Evolutionary conservation across 2,329 filamentous ascomycete genomes (phyloP).

Genomic region (Microdochium trichocladiopsis): DNA sequence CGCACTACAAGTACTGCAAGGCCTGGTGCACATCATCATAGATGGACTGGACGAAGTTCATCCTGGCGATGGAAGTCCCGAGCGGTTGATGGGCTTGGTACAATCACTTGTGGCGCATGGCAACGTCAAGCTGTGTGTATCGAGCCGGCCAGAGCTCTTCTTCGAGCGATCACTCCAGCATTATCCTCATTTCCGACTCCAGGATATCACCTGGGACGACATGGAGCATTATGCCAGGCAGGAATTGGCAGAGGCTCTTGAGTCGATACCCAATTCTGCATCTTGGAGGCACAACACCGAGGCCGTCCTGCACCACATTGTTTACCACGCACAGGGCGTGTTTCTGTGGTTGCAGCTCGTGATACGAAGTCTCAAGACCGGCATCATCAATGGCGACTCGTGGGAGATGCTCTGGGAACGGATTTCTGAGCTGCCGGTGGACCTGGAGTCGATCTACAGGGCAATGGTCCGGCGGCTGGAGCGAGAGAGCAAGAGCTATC

Average conservation of each 20-base stretch:
- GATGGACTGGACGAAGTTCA: not conserved
- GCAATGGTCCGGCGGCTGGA: not conserved
- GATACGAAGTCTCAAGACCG: not conserved
- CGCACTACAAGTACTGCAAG: not conserved
- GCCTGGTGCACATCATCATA: not conserved
- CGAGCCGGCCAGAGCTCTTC: not conserved
- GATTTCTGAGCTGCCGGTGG: not conserved
- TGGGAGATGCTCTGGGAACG: not conserved
- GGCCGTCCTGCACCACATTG: not conserved
- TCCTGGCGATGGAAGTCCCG: not conserved
- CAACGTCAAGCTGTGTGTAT: not conserved
- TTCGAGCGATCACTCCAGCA: not conserved
- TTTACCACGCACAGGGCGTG: not conserved
- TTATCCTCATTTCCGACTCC: not conserved
- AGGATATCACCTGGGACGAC: not conserved
- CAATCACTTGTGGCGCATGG: not conserved
- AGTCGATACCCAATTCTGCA: not conserved
- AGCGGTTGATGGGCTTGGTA: not conserved
- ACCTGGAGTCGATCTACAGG: not conserved
- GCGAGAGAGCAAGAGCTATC: not conserved
- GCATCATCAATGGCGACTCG: not conserved
- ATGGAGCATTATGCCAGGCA: not conserved
- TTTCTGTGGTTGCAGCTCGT: slow-evolving; percentile 1
- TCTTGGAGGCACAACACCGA: not conserved
- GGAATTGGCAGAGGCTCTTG: not conserved